These are phyloP conservation scores for Ophiostoma fasciatum DNA, from an alignment of 2,329 filamentous ascomycete species.

Conservation along the genomic window DNA sequence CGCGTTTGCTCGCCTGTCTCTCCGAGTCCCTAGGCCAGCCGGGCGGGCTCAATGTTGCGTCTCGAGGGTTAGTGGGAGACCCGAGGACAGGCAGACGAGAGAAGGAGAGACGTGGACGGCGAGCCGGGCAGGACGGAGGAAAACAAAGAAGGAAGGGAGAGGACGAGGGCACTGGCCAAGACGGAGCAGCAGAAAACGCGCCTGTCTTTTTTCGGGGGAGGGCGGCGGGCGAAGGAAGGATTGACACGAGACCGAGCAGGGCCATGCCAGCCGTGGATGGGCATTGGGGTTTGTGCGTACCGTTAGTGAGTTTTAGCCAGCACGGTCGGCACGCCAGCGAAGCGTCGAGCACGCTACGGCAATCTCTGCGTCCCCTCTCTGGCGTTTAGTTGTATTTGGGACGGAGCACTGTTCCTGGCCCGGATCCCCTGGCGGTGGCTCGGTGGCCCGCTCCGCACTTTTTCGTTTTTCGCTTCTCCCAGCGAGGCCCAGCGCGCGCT, in stretches of 20 bases:
- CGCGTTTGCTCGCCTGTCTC: too few relatives aligned
- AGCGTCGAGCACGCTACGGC: neutral
- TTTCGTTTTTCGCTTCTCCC: too few relatives aligned
- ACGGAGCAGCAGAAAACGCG: conserved; percentile 4
- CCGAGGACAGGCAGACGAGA: too few relatives aligned
- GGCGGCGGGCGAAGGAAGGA: neutral
- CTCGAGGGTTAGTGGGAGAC: too few relatives aligned
- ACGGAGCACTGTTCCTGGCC: neutral
- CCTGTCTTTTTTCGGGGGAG: conserved; percentile 1
- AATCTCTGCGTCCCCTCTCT: conserved; percentile 2
- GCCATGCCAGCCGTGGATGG: neutral
- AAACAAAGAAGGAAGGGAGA: conserved; percentile 3
- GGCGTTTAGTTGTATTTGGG: conserved; percentile 2
- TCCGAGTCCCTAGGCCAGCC: too few relatives aligned
- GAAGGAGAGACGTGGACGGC: too few relatives aligned
- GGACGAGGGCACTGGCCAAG: neutral
- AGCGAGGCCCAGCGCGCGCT: too few relatives aligned
- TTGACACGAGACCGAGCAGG: conserved; percentile 5
- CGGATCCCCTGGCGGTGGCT: neutral
- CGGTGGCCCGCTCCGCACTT: too few relatives aligned
- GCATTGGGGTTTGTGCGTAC: conserved; percentile 4
- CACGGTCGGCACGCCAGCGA: conserved; percentile 1
- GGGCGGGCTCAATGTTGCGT: too few relatives aligned
- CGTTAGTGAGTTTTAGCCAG: conserved; percentile 2
- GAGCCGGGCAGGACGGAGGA: too few relatives aligned